Evolutionary conservation across 1,284 basidiomycete genomes (phyloP).

Genomic region (Cryptococcus maquisensis): DNA sequence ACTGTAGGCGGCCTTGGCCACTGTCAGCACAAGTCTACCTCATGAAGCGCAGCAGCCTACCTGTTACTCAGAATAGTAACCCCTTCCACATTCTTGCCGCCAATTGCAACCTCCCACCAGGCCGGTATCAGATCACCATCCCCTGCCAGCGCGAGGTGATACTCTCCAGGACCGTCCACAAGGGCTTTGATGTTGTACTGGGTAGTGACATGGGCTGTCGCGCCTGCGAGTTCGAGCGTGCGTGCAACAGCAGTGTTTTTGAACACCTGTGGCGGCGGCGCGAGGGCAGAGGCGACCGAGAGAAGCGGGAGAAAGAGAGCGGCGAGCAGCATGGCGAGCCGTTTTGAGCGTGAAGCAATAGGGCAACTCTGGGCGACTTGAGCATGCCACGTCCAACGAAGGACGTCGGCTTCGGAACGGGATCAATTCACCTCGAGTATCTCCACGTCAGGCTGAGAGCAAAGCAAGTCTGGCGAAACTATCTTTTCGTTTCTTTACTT

Average conservation of each 20-base stretch:
- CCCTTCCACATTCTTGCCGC: slow-evolving; percentile 58
- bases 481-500: background rate
- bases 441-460: background rate
- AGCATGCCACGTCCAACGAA: background rate
- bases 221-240: slow-evolving; percentile 79
- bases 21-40: background rate
- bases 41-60: slow-evolving; percentile 15
- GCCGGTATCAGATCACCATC: slow-evolving; percentile 65
- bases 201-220: slow-evolving; percentile 77
- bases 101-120: slow-evolving; percentile 66
- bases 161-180: slow-evolving; percentile 59
- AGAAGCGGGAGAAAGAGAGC: slow-evolving; percentile 7
- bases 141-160: slow-evolving; percentile 65
- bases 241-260: slow-evolving; percentile 83
- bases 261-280: slow-evolving; percentile 52
- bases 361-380: background rate
- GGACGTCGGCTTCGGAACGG: background rate
- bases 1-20: slow-evolving; percentile 39
- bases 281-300: background rate
- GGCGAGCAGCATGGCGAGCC: slow-evolving; percentile 4
- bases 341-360: background rate
- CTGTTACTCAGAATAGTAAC: slow-evolving; percentile 13
- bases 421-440: background rate
- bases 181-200: slow-evolving; percentile 77
- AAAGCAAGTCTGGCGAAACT: background rate